Evolutionary conservation across 2,329 filamentous ascomycete genomes (phyloP), one percentile per base, ranked within the genome.

Genomic region (Verticillium alfalfae): DNA sequence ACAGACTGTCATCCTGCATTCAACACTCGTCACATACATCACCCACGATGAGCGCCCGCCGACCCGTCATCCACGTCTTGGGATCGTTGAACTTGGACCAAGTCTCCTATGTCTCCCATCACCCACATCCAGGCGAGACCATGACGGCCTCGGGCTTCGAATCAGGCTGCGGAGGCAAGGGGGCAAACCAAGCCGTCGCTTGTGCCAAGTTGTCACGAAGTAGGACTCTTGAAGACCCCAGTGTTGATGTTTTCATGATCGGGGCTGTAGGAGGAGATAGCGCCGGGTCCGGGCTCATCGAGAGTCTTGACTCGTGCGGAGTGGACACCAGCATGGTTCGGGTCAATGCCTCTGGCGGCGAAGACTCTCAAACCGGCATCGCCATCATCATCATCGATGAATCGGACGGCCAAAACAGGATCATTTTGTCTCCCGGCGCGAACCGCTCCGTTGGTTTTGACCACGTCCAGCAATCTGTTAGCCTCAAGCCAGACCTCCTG

Each of bases 61-160:
- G 34, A 37, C 1, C 83, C 82, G 8, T 67, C 52, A 88, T 92
- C 66, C 83, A 84, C 60, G 80, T 91, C 31, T 84, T 92, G 68
- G 89, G 89, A 68, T 92, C 89, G 16, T 80, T 92, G 34, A 92
- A 92, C 70, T 84, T 84, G 64, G 89, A 92, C 73, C 85, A 92
- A 67, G 86, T 91, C 60, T 89, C 88, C 1, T 79, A 84, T 60
- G 90, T 88, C 10, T 76, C 86, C 1, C 86, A 88, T 15, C 79
- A 91, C n/a, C 89, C 89, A 0, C 76, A 78, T 2, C 81, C 83
- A 2, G 90, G 89, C 59, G 89, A 92, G 71, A 92, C 89, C 0
- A 78, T 92, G 10, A 88, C 85, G 13, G 82, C 87, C 37, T 82
- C 79, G 57, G 86, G 84, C 4, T 90, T 90, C 74, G 79, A 81